Evolutionary conservation across 352 stramenopile genomes (phyloP).

Genomic region (Pythium aristosporum): DNA sequence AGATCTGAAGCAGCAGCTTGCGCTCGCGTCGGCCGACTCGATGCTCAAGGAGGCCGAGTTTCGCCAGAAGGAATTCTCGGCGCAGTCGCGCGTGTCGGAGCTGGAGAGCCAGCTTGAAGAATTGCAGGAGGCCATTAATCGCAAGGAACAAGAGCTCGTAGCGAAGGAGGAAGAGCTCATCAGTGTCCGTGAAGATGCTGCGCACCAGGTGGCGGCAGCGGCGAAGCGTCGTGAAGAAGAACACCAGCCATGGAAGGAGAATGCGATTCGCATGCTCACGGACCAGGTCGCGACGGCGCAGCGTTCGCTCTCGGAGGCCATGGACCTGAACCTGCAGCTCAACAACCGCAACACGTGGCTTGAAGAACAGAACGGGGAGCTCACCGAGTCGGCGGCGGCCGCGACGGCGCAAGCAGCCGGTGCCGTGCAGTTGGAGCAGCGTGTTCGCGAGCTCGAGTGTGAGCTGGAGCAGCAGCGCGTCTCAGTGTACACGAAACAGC

Average conservation of each 20-base stretch:
- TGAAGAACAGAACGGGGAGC: slow-evolving; percentile 64
- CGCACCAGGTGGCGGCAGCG: slow-evolving; percentile 21
- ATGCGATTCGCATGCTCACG: slow-evolving; percentile 61
- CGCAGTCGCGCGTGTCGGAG: slow-evolving; percentile 49
- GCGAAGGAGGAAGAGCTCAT: slow-evolving; percentile 55
- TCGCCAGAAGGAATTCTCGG: slow-evolving; percentile 53
- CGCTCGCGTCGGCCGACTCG: slow-evolving; percentile 48
- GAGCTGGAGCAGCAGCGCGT: slow-evolving; percentile 12
- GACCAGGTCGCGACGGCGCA: slow-evolving; percentile 72
- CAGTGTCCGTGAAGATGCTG: slow-evolving; percentile 29
- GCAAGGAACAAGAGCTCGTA: slow-evolving; percentile 44
- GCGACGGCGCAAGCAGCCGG: slow-evolving; percentile 3
- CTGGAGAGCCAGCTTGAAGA: slow-evolving; percentile 61
- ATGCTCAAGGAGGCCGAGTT: slow-evolving; percentile 60
- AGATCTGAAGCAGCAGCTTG: slow-evolving; percentile 76
- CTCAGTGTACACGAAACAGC: not conserved
- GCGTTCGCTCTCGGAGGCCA: slow-evolving; percentile 74
- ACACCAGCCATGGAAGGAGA: slow-evolving; percentile 41
- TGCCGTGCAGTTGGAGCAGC: slow-evolving; percentile 18
- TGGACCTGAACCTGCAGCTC: slow-evolving; percentile 80
- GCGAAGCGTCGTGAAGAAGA: slow-evolving; percentile 24
- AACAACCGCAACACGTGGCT: slow-evolving; percentile 79
- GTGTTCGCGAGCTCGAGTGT: slow-evolving; percentile 8
- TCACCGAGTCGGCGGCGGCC: slow-evolving; percentile 20
- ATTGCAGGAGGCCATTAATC: slow-evolving; percentile 40